These are phyloP conservation scores for Heliosperma pusillum DNA, from an alignment of 148 eudicot species.

Conservation along the genomic window DNA sequence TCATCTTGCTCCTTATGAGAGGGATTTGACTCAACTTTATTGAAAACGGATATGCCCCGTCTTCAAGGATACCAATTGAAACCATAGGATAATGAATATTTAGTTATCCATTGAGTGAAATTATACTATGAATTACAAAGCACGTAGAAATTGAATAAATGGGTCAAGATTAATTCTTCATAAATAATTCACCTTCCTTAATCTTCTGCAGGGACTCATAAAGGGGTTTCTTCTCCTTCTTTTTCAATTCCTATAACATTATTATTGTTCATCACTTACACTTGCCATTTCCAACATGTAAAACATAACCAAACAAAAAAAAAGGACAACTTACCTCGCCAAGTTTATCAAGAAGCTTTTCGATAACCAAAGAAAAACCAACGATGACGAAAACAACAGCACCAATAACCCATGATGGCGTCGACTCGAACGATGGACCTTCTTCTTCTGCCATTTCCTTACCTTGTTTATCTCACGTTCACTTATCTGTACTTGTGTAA, in stretches of 20 bases:
- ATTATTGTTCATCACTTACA: background rate
- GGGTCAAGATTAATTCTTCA: background rate
- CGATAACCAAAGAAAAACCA: constrained; percentile 22
- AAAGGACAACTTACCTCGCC: constrained; percentile 18
- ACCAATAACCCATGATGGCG: constrained; percentile 36
- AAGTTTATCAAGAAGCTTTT: constrained; percentile 22
- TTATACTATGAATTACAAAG: no score
- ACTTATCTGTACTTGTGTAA: background rate
- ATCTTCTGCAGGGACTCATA: constrained; percentile 27
- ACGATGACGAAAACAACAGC: constrained; percentile 26
- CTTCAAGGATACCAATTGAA: no score
- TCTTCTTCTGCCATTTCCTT: constrained; percentile 25
- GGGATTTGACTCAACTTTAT: no score
- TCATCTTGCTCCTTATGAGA: no score
- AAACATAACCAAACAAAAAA: background rate
- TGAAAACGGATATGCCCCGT: no score
- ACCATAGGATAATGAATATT: no score
- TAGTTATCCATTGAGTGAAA: no score
- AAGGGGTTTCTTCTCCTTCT: constrained; percentile 25
- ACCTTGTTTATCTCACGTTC: background rate
- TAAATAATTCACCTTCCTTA: constrained; percentile 27
- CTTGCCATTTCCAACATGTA: background rate
- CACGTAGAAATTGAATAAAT: no score
- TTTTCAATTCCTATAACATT: constrained; percentile 20
- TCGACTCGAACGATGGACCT: constrained; percentile 26